Conservation (phyloP, 2,329 filamentous ascomycete genomes). For the Trichoderma gracile region DNA sequence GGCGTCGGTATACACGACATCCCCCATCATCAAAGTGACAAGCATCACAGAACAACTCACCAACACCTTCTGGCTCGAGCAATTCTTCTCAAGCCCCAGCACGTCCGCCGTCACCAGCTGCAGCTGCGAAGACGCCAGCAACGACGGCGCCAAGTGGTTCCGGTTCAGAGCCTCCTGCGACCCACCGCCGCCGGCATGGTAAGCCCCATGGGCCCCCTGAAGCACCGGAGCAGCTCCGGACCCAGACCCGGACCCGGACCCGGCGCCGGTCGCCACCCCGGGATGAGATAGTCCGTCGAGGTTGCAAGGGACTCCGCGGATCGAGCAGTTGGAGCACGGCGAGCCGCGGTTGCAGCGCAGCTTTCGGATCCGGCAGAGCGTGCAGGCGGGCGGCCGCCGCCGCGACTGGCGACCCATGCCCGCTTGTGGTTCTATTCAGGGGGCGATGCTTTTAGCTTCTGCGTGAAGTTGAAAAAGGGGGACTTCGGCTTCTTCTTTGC, state of each 20-base stretch:
- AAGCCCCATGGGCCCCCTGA: background rate
- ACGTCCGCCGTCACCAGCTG: slow-evolving; percentile 19
- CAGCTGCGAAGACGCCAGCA: slow-evolving; percentile 4
- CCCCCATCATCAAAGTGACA: too few species aligned
- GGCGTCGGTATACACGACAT: too few species aligned
- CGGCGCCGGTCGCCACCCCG: too few species aligned
- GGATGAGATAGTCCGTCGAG: background rate
- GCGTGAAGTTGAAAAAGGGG: too few species aligned
- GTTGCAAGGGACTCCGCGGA: slow-evolving; percentile 14
- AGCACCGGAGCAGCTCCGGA: background rate
- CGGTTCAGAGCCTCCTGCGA: slow-evolving; percentile 13
- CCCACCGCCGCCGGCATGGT: background rate
- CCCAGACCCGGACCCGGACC: too few species aligned
- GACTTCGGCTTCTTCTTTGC: background rate
- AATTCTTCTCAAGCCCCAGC: slow-evolving; percentile 1
- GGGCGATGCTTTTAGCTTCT: background rate
- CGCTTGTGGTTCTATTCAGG: background rate
- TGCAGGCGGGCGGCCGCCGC: slow-evolving; percentile 12
- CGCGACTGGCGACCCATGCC: slow-evolving; percentile 15
- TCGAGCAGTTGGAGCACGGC: slow-evolving; percentile 19
- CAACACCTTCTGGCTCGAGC: slow-evolving; percentile 11
- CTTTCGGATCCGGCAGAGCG: slow-evolving; percentile 21
- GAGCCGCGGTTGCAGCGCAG: slow-evolving; percentile 16
- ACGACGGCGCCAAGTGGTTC: slow-evolving; percentile 15
- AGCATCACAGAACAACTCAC: background rate